Evolutionary conservation across 148 eudicot genomes (phyloP), one percentile per base, ranked within the genome.

Genomic region (Linanthus parryae): DNA sequence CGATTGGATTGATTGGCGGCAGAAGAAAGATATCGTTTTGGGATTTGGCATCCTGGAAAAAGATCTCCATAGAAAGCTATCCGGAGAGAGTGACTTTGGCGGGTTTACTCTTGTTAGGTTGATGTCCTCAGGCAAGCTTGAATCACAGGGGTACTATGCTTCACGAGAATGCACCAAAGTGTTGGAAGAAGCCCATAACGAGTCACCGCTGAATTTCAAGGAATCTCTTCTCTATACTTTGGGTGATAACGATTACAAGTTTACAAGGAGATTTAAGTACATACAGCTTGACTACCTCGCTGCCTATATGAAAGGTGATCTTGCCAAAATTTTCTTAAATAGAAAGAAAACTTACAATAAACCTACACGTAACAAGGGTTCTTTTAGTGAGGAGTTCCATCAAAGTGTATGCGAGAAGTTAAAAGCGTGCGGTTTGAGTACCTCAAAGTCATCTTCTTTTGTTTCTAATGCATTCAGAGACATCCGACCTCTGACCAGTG

Each of bases 1-100:
- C 36, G 63, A 64, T 34, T 91, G 95, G 95, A 63, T 81, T 43
- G 73, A 83, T 54, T 91, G 95, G 98, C 90, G 78, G 72, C 83
- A 81, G 49, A 91, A 81, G 66, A 75, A 68, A 59, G 73, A 74
- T 7, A 45, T 81, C 27, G 84, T 71, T 65, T 59, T 86, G 56
- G 98, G 94, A 12, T 81, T 91, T 79, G 71, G 70, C 56, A 64
- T 91, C 27, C 79, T 86, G 28, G 72, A 73, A 51, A 65, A 62
- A 61, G 70, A 66, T 40, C 52, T 78, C 14, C 77, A 70, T 26
- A 46, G 54, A 15, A 64, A 77, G 39, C 42, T 79, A 54, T 68
- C 63, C 21, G 41, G 72, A 30, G 35, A 47, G 7, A 75, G 71
- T 46, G 64, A 63, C 48, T 58, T 68, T 59, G 90, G 89, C 15